Evolutionary conservation across 1,284 basidiomycete genomes (phyloP).

Genomic region (Cutaneotrichosporon arboriforme): DNA sequence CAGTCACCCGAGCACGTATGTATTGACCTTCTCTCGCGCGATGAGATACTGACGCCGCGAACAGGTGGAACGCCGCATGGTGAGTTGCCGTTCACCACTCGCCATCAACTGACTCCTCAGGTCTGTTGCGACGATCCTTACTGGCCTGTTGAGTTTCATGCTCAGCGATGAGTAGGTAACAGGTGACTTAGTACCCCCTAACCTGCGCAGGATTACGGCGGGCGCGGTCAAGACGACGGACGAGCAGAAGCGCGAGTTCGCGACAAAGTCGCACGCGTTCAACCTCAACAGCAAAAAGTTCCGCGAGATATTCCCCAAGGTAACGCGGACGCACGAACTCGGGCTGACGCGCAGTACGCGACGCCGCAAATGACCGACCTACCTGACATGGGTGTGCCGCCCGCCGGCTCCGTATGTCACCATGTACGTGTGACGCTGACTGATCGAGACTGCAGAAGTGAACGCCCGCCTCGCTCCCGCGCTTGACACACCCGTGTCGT

Average conservation of each 20-base stretch:
- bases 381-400: conserved; percentile 70
- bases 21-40: conserved; percentile 4
- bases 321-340: conserved; percentile 46
- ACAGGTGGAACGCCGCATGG: conserved; percentile 48
- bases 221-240: conserved; percentile 80
- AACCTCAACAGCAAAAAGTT: conserved; percentile 76
- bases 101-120: conserved; percentile 13
- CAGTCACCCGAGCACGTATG: conserved; percentile 46
- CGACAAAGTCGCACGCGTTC: conserved; percentile 74
- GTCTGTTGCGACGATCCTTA: conserved; percentile 60
- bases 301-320: conserved; percentile 75
- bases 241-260: conserved; percentile 69
- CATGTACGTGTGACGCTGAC: conserved; percentile 1
- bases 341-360: conserved; percentile 57
- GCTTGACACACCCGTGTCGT: conserved; percentile 9
- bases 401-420: conserved; percentile 15
- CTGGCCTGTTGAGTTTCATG: conserved; percentile 94
- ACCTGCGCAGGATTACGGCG: conserved; percentile 69
- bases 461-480: not conserved
- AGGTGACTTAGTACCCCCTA: not conserved
- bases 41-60: conserved; percentile 2
- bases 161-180: conserved; percentile 71
- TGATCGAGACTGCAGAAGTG: conserved; percentile 11
- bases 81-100: conserved; percentile 6
- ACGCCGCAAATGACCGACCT: conserved; percentile 61